Evolutionary conservation across 1,284 basidiomycete species (phyloP).

Genomic region (Cryptococcus wingfieldii): DNA sequence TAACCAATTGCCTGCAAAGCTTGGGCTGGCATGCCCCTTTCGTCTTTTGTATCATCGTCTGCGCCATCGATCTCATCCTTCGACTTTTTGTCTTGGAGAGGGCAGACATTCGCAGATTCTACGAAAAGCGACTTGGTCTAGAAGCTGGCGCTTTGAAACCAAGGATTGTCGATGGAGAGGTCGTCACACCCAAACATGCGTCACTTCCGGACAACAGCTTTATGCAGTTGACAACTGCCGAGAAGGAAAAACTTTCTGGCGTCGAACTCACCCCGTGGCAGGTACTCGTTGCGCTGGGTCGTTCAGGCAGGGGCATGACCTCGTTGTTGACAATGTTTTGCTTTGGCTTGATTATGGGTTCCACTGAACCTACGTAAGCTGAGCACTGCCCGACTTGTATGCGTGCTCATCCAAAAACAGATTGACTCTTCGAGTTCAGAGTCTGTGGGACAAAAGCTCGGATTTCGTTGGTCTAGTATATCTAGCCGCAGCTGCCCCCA

Average conservation of each 20-base stretch:
- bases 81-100: slow-evolving; percentile 52
- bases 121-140: slow-evolving; percentile 1
- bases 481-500: slow-evolving; percentile 65
- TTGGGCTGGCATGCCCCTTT: slow-evolving; percentile 72
- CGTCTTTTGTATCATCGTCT: slow-evolving; percentile 62
- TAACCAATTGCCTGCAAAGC: background rate
- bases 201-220: background rate
- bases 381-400: background rate
- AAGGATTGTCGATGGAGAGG: background rate
- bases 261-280: slow-evolving; percentile 41
- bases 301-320: slow-evolving; percentile 58
- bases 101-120: slow-evolving; percentile 40
- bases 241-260: slow-evolving; percentile 2
- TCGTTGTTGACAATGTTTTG: slow-evolving; percentile 57
- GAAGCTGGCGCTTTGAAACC: background rate
- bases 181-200: background rate
- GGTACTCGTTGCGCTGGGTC: slow-evolving; percentile 53
- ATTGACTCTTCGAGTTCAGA: slow-evolving; percentile 62
- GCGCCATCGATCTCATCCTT: slow-evolving; percentile 59
- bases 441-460: slow-evolving; percentile 59
- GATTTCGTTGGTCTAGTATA: slow-evolving; percentile 65
- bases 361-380: slow-evolving; percentile 36
- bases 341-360: slow-evolving; percentile 54
- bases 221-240: background rate
- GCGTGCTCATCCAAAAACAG: slow-evolving; percentile 31